Evolutionary conservation across 805 yeast genomes (phyloP).

Genomic region (Kazachstania taianensis): DNA sequence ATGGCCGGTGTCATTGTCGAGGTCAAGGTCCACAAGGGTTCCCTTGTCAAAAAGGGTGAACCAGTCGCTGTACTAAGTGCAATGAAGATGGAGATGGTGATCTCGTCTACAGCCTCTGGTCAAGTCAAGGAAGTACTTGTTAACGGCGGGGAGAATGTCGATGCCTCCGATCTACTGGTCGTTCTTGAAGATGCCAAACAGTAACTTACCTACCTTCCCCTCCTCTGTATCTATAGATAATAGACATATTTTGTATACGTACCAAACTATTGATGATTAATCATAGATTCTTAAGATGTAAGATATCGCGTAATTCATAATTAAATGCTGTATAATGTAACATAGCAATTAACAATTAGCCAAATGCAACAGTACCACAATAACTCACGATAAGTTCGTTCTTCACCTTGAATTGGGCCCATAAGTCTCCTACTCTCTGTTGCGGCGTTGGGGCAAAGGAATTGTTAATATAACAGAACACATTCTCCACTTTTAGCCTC

Average conservation of each 20-base stretch:
- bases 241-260: background rate
- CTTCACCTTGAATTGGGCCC: constrained; percentile 24
- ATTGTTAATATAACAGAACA: constrained; percentile 27
- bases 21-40: constrained; percentile 80
- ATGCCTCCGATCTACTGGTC: constrained; percentile 81
- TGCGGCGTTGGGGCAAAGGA: constrained; percentile 31
- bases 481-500: constrained; percentile 16
- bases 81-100: constrained; percentile 99
- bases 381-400: constrained; percentile 28
- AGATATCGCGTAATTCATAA: background rate
- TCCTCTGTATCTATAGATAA: no score
- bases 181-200: constrained; percentile 33
- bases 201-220: no score
- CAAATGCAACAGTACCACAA: constrained; percentile 29
- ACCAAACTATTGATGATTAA: no score
- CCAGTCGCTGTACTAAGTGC: constrained; percentile 90
- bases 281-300: background rate
- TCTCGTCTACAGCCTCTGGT: constrained; percentile 85
- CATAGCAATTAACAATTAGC: constrained; percentile 8
- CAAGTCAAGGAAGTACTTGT: constrained; percentile 65
- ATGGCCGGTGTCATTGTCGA: constrained; percentile 99
- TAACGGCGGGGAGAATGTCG: constrained; percentile 90
- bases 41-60: constrained; percentile 91
- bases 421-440: constrained; percentile 25
- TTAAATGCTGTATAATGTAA: background rate